phyloP scores from a whole-genome alignment of 2,329 filamentous ascomycete species.

The Colletotrichum tamarilloi region DNA sequence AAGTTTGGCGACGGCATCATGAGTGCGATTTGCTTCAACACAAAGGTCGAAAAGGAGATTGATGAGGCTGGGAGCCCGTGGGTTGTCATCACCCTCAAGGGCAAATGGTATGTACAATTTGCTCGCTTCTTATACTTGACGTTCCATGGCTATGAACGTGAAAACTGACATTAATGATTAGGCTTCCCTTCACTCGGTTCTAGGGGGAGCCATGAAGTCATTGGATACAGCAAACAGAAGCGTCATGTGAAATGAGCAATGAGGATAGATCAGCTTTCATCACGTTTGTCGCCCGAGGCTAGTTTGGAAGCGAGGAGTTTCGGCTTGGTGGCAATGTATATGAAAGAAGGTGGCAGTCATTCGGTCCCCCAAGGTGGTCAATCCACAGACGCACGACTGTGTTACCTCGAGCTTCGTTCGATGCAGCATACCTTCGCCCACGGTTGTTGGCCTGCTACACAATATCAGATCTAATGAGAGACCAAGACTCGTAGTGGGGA shows the following conservation, averaged over 20 bases:
- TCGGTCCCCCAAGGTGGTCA: not conserved
- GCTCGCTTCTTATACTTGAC: not conserved
- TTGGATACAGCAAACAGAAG: not conserved
- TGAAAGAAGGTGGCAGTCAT: not conserved
- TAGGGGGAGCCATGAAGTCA: slow-evolving; percentile 32
- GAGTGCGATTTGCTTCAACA: slow-evolving; percentile 93
- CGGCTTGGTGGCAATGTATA: not conserved
- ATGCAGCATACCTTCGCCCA: not conserved
- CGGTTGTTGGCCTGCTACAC: not conserved
- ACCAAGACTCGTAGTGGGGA: not conserved
- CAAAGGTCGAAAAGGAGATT: slow-evolving; percentile 92
- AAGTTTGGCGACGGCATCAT: slow-evolving; percentile 96
- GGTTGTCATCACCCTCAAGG: slow-evolving; percentile 85
- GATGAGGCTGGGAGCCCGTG: slow-evolving; percentile 84
- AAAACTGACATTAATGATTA: slow-evolving; percentile 34
- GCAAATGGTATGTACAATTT: slow-evolving; percentile 84
- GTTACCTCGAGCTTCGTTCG: not conserved
- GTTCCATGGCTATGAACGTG: not conserved
- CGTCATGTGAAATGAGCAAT: not conserved
- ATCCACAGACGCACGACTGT: not conserved
- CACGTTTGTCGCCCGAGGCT: not conserved
- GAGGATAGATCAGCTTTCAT: not conserved
- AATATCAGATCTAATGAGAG: not conserved
- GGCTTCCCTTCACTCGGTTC: slow-evolving; percentile 51
- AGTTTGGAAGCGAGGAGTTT: not conserved